Base-by-base conservation (phyloP, 208 protist genomes). In the Leishmania aethiopica region DNA sequence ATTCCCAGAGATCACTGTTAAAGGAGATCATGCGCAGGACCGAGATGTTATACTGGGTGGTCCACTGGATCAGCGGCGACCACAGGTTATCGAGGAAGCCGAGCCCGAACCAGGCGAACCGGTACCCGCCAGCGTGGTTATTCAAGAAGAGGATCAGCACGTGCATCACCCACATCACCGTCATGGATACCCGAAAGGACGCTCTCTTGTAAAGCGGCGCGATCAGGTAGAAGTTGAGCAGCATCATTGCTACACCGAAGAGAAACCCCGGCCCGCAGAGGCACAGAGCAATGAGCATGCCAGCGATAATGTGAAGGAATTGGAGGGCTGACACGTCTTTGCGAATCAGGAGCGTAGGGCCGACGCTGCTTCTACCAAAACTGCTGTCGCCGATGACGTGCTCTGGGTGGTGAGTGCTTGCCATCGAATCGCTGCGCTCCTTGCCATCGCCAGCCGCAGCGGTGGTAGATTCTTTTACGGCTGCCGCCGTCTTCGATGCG, bases 1-100 rank as follows among this genome's bases (percentile, higher is more conserved):
- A 80, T 66, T 92, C 89, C 82, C 87, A 91, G 55, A 79, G 80
- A 76, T 94, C 91, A 57, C 78, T 85, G 84, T 90, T 95, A 78
- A 91, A 92, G 7, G 93, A 92, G 76, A 98, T 95, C 77, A 96
- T 86, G 79, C 93, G 89, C 49, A 98, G 86, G 35, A 95, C 55
- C 7, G 80, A 86, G 69, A 98, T 87, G 84, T 96, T 97, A 78
- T 92, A 98, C 53, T 91, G 89, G 13, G 89, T 82, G 13, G 86
- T 88, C 94, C 95, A 98, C 37, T 51, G 47, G 8, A 90, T 81
- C 22, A 91, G 60, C 22, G 82, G 69, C 13, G 73, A 8, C 70
- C 72, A 88, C 37, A 85, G 53, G 11, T 67, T 15, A 67, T 88
- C 82, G 1, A 93, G 75, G 19, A 82, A 84, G 71, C 85, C 72